Conservation (phyloP, 2,329 filamentous ascomycete species). For the Fusarium tricinctum region DNA sequence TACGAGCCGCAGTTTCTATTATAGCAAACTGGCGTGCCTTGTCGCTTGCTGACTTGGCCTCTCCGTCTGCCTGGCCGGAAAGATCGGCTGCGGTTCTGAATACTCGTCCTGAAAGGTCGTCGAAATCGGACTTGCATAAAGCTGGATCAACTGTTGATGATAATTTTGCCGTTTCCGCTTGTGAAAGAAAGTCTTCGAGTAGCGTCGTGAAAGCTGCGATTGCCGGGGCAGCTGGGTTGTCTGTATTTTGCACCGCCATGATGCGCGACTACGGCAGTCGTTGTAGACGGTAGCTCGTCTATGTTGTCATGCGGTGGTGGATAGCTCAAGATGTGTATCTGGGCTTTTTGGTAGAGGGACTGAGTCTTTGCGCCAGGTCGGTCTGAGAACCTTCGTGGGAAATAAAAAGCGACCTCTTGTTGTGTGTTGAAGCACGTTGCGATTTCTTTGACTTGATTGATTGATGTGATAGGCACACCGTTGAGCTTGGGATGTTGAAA, state of each 20-base stretch:
- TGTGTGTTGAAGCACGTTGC: background rate
- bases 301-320: constrained; percentile 27
- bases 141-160: constrained; percentile 77
- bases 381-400: background rate
- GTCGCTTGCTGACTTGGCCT: constrained; percentile 57
- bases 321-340: background rate
- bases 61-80: constrained; percentile 47
- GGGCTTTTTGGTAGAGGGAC: background rate
- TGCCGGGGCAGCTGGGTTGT: constrained; percentile 64
- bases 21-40: constrained; percentile 72
- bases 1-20: constrained; percentile 86
- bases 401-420: background rate
- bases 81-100: constrained; percentile 53
- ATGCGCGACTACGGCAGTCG: constrained; percentile 42
- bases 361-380: background rate
- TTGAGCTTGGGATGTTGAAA: constrained; percentile 27
- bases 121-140: constrained; percentile 77
- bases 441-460: constrained; percentile 20
- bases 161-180: constrained; percentile 71
- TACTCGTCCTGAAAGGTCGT: constrained; percentile 63
- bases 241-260: constrained; percentile 65
- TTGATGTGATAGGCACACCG: constrained; percentile 8
- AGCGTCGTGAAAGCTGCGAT: constrained; percentile 68
- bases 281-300: constrained; percentile 20
- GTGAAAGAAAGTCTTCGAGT: constrained; percentile 69